Evolutionary conservation across 345 rosid species (phyloP), one percentile per base, ranked within the genome.

Genomic region (Turritis glabra): DNA sequence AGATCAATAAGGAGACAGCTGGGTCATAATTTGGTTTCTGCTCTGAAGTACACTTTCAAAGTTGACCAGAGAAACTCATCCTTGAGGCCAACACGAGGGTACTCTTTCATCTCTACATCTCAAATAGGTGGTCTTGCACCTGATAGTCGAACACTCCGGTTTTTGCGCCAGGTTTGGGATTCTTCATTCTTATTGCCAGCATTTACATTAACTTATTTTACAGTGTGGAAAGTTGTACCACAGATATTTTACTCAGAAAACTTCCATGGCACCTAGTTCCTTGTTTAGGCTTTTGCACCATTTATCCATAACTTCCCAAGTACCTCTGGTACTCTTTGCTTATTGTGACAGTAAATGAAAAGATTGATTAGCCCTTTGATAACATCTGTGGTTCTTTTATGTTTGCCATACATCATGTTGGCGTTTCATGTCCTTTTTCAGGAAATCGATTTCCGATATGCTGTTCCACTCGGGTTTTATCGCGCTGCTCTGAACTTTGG

Each of bases 51-150:
- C 53, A 85, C 85, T 15, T 86, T 89, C 73, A 92, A 84, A 84
- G 33, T 84, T 84, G 99, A 95, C 80, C 55, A 62, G 82, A 85
- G 98, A 82, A 88, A 89, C 80, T 92, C 97, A 30, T 61, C 81
- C 32, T 27, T 88, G 73, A 87, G 99, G 82, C 99, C 99, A 73
- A 88, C 92, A 9, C 67, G 38, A 53, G 98, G 99, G 62, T 88
- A 85, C 79, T 89, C 94, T 60, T 89, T 95, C 83, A 80, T 83
- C 75, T 86, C 96, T 50, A 82, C 85, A 18, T 83, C 92, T 73
- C 96, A 89, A 65, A 66, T 95, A 61, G 90, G 92, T 64, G 99
- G 99, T 62, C 86, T 95, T 81, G 82, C 87, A 30, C 98, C 99
- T 68, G 97, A 90, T 80, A 83, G 86, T 76, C 87, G 86, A 46